Evolutionary conservation across 306 rosid genomes (phyloP), one percentile per base, ranked within the genome.

Genomic region (Cicer arietinum): DNA sequence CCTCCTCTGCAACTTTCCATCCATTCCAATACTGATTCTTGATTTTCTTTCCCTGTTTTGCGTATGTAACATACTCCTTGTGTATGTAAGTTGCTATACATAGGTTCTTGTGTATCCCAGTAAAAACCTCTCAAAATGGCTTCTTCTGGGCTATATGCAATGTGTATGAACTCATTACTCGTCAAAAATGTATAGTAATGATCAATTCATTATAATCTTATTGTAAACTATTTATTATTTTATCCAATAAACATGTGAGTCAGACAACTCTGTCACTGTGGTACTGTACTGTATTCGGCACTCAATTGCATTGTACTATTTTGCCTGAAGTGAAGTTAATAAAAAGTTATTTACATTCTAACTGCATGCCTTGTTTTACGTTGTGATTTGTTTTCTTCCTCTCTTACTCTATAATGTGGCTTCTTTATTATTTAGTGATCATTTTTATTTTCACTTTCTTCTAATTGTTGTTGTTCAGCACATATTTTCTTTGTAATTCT

Each of bases 1-100:
- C 74, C 86, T 50, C 79, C 74, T 8, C 51, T 50, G 30, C 88
- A 59, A 52, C 82, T 41, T 41, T 40, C 88, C 73, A 18, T 57
- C 42, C 56, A 78, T 67, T 78, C 80, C 52, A 65, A 79, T 10
- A 63, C 64, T 6, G 84, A 83, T 73, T 79, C 83, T 45, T 87
- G 85, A 88, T 67, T 59, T 56, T 67, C 62, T 61, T 69, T 20
- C 16, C 71, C 53, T 52, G 64, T 81, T 17, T 40, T 64, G 84
- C 81, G 66, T 69, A 82, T 80, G 70, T 79, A 12, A 42, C 80
- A 56, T 17, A 63, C 68, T 70, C 59, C 64, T 67, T 77, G 50
- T 82, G 79, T 81, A 82, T 67, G 74, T 79, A 81, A 67, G 80
- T 73, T 66, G 79, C 79, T 41, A 22, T 18, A 48, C 50, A 37